A percentile compares a stretch with the other conserved stretches of the same genome.
Conservation (phyloP, 371 early-diverging fungal genomes). For the Saksenaea vasiformis region DNA sequence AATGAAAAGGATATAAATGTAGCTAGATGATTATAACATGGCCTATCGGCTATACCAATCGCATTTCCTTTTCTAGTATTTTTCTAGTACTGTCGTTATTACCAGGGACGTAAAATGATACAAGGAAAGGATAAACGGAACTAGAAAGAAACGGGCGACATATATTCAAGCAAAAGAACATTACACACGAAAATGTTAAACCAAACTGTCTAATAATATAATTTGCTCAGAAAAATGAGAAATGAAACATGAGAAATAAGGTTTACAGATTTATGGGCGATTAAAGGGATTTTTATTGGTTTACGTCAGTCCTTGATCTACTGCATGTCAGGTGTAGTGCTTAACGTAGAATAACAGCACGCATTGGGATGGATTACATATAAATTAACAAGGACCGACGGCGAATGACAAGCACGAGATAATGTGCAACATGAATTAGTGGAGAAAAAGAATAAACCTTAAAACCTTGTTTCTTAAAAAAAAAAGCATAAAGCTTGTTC, state of each 20-base stretch:
- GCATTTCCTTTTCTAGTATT: too few relatives aligned
- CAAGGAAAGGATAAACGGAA: too few relatives aligned
- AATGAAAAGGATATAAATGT: too few relatives aligned
- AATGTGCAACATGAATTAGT: neutral
- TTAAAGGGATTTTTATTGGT: neutral
- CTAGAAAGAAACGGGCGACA: too few relatives aligned
- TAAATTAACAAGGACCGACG: neutral
- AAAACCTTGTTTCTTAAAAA: neutral
- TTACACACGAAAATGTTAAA: too few relatives aligned
- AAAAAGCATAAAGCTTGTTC: neutral
- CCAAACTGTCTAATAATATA: too few relatives aligned
- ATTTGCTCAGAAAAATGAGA: neutral
- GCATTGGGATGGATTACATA: neutral
- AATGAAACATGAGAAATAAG: neutral
- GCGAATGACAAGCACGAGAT: neutral
- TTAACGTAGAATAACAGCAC: neutral
- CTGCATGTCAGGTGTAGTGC: neutral
- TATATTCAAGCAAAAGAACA: too few relatives aligned
- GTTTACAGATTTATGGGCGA: neutral
- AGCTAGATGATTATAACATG: too few relatives aligned
- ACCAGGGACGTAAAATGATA: too few relatives aligned
- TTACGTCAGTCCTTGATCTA: neutral
- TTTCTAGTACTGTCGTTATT: too few relatives aligned
- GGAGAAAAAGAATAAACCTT: neutral
- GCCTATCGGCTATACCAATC: too few relatives aligned